Evolutionary conservation across 139 green algal genomes (phyloP).

Genomic region (Chlorella ohadii): DNA sequence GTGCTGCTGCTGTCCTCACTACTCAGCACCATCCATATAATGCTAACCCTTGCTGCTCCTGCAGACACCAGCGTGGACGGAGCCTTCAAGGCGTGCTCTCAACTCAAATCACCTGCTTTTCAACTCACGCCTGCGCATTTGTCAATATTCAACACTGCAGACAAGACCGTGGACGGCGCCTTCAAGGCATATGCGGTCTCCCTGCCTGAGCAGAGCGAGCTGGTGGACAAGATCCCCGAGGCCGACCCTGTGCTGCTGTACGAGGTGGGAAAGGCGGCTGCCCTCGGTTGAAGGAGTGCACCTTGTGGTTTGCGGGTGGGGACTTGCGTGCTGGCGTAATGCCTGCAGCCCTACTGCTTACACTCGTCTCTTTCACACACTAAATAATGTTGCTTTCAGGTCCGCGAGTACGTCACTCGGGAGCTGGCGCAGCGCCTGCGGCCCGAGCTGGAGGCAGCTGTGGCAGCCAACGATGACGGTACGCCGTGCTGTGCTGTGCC

Average conservation of each 20-base stretch:
- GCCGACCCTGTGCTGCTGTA: constrained; percentile 82
- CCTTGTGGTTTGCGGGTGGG: too few species aligned
- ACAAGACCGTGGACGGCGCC: constrained; percentile 65
- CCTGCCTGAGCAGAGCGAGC: constrained; percentile 77
- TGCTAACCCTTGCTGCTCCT: too few species aligned
- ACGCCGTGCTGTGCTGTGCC: background rate
- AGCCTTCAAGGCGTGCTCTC: constrained; percentile 75
- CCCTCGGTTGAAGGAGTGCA: too few species aligned
- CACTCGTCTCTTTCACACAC: too few species aligned
- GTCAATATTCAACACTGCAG: too few species aligned
- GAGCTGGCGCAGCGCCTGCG: constrained; percentile 77
- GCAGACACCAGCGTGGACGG: constrained; percentile 65
- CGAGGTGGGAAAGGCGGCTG: constrained; percentile 59
- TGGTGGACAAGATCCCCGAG: constrained; percentile 74
- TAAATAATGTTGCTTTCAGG: constrained; percentile 39
- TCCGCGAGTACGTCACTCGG: constrained; percentile 75
- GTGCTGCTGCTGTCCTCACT: too few species aligned
- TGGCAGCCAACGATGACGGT: constrained; percentile 71
- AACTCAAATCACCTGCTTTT: too few species aligned
- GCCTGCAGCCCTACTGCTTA: too few species aligned
- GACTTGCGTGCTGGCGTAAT: too few species aligned
- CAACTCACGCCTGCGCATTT: too few species aligned
- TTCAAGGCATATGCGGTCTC: constrained; percentile 76
- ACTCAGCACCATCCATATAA: too few species aligned
- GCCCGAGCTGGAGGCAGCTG: constrained; percentile 73